Conservation (phyloP, 1,284 basidiomycete species). For the Mycena sp. region DNA sequence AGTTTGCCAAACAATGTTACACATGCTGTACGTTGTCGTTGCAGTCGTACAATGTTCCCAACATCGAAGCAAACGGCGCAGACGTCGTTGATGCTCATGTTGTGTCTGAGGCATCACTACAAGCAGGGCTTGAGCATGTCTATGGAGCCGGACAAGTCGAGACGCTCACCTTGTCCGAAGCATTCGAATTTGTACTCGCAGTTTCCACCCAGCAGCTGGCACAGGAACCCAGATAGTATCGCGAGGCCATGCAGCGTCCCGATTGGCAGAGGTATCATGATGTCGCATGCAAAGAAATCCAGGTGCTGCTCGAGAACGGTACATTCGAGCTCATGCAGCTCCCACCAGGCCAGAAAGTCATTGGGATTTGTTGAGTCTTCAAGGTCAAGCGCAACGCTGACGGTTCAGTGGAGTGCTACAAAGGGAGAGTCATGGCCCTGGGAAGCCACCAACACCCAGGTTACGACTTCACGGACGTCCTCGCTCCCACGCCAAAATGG, state of each 20-base stretch:
- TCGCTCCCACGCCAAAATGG: no score
- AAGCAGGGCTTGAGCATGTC: neutral
- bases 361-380: slow-evolving; percentile 26
- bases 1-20: no score
- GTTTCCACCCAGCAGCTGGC: neutral
- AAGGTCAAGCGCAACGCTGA: no score
- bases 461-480: no score
- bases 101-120: neutral
- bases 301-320: slow-evolving; percentile 15
- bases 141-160: neutral
- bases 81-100: neutral
- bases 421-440: no score
- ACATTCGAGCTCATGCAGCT: slow-evolving; percentile 25
- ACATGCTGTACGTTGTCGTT: no score
- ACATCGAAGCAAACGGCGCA: no score
- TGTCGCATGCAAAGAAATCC: slow-evolving; percentile 15
- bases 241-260: slow-evolving; percentile 16
- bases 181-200: neutral
- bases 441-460: no score
- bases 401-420: no score
- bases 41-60: no score
- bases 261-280: neutral
- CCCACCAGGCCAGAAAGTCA: slow-evolving; percentile 14
- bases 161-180: neutral
- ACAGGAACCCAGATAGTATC: slow-evolving; percentile 1